Conservation (phyloP, 1,284 basidiomycete genomes). For the Naganishia albida region DNA sequence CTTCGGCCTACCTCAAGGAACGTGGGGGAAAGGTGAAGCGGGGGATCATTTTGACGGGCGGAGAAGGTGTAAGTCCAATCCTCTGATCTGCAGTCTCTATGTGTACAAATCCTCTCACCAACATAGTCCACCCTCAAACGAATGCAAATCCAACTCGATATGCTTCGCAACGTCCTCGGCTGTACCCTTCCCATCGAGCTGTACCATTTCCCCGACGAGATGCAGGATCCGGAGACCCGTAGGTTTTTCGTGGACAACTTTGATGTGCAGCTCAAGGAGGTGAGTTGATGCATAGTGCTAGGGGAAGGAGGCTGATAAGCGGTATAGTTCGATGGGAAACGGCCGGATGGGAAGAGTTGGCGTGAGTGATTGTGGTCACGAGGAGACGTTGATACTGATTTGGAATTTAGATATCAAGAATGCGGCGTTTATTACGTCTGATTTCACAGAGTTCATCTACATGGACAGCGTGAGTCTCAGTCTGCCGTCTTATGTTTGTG, state of each 20-base stretch:
- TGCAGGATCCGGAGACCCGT: conserved; percentile 43
- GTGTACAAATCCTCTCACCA: not conserved
- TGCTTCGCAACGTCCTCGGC: conserved; percentile 52
- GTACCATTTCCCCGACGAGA: conserved; percentile 55
- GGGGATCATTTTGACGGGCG: conserved; percentile 55
- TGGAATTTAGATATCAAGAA: conserved; percentile 47
- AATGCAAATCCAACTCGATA: conserved; percentile 48
- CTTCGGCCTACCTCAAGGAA: conserved; percentile 30
- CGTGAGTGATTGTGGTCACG: conserved; percentile 32
- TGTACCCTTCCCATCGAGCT: conserved; percentile 55
- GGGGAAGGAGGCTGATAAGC: not conserved
- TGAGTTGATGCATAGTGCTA: conserved; percentile 16
- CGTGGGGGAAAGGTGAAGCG: conserved; percentile 43
- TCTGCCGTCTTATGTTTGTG: no score
- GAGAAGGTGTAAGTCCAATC: conserved; percentile 53
- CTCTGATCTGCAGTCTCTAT: not conserved
- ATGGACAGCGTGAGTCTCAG: conserved; percentile 48
- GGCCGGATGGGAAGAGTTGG: conserved; percentile 44
- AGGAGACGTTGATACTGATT: not conserved
- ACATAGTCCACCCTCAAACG: conserved; percentile 52
- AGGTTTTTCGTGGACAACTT: conserved; percentile 42
- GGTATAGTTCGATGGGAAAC: conserved; percentile 26
- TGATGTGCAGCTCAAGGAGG: conserved; percentile 39
- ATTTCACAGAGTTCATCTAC: conserved; percentile 52
- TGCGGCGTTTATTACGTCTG: conserved; percentile 46